These are phyloP conservation scores for Nemania serpens DNA, from an alignment of 2,329 filamentous ascomycete species.

Conservation along the genomic window DNA sequence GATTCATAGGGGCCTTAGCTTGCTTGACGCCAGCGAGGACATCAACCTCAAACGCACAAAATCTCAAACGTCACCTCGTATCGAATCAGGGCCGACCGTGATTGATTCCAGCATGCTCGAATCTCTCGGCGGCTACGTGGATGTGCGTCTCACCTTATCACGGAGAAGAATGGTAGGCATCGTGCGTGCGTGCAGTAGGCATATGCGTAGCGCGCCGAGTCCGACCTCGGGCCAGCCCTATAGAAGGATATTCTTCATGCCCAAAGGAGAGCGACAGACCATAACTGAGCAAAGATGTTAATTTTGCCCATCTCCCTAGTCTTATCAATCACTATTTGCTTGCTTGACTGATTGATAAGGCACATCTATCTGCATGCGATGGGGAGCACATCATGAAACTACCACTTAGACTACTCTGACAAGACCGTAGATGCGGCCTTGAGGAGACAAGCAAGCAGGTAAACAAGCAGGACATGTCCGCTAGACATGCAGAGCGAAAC, in stretches of 20 bases:
- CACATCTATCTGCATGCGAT: slow-evolving; percentile 6
- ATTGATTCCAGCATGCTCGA: slow-evolving; percentile 6
- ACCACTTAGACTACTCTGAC: slow-evolving; percentile 12
- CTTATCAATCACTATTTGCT: slow-evolving; percentile 5
- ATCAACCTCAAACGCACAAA: not conserved
- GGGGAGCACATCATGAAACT: slow-evolving; percentile 21
- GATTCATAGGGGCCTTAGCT: slow-evolving; percentile 20
- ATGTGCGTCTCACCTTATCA: slow-evolving; percentile 25
- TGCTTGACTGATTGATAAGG: not conserved
- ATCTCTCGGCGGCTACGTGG: slow-evolving; percentile 26
- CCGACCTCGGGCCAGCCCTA: slow-evolving; percentile 25
- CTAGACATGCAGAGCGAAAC: not conserved
- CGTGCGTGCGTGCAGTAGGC: slow-evolving; percentile 9
- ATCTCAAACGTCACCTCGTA: slow-evolving; percentile 11
- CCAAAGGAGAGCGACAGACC: slow-evolving; percentile 3
- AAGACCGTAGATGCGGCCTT: slow-evolving; percentile 17
- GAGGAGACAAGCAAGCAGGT: slow-evolving; percentile 2
- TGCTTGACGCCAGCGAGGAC: slow-evolving; percentile 18
- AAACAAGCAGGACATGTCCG: slow-evolving; percentile 18
- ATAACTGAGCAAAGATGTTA: not conserved
- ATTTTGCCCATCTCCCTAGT: slow-evolving; percentile 3
- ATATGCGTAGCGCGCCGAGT: not conserved
- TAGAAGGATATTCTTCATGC: slow-evolving; percentile 19
- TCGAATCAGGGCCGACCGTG: not conserved
- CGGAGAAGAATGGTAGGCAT: slow-evolving; percentile 6